Percentiles rank a stretch among this genome's conserved stretches.
These are phyloP conservation scores for Huntiella decipiens DNA, from an alignment of 2,329 filamentous ascomycete species.

Conservation along the genomic window DNA sequence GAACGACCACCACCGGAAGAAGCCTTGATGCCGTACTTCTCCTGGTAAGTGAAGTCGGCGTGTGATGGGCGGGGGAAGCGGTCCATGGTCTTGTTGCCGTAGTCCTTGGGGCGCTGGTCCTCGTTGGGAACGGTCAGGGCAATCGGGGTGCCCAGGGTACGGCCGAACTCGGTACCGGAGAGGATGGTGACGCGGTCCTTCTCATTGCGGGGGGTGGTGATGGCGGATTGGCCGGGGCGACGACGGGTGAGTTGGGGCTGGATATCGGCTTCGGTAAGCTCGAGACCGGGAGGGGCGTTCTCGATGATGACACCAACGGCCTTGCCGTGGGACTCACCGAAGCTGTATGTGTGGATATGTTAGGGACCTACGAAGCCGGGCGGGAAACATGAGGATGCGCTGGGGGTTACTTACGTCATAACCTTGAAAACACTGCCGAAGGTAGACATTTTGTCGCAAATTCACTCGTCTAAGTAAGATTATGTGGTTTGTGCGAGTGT, in stretches of 20 bases:
- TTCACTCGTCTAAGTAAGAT: background rate
- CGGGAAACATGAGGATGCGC: conserved; percentile 2
- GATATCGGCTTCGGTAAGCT: conserved; percentile 69
- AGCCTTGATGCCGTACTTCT: conserved; percentile 92
- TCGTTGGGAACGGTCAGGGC: conserved; percentile 75
- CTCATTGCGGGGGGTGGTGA: conserved; percentile 85
- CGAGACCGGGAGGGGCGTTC: conserved; percentile 72
- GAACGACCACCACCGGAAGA: conserved; percentile 76
- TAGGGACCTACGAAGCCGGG: background rate
- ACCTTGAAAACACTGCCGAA: conserved; percentile 70
- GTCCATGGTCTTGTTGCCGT: conserved; percentile 78
- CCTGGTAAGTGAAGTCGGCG: conserved; percentile 90
- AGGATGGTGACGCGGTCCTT: conserved; percentile 84
- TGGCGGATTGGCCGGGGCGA: conserved; percentile 70
- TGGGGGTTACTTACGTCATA: conserved; percentile 44
- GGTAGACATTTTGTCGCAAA: conserved; percentile 51
- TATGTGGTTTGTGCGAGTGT: background rate
- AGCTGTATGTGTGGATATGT: conserved; percentile 17
- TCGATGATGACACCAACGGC: conserved; percentile 92
- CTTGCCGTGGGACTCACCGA: conserved; percentile 60
- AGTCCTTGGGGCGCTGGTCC: conserved; percentile 84
- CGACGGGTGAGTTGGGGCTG: conserved; percentile 88
- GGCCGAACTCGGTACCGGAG: conserved; percentile 75
- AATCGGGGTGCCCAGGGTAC: conserved; percentile 83
- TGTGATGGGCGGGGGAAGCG: conserved; percentile 78